A percentile compares a stretch with the other conserved stretches of the same genome.
Conservation (phyloP, 2,329 filamentous ascomycete species). For the Fonsecaea nubica region DNA sequence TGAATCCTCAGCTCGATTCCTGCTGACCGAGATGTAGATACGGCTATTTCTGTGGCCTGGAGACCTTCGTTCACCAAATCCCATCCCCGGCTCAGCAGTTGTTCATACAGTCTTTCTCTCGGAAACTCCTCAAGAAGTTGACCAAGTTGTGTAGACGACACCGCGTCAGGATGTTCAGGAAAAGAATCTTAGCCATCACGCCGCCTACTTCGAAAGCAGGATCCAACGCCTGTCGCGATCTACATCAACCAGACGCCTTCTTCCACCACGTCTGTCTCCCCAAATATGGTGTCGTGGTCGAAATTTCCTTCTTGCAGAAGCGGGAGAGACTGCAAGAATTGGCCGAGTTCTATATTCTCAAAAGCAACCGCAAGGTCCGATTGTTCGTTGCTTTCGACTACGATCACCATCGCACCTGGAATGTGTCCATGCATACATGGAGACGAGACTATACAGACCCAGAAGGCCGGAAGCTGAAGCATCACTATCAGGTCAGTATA, state of each 20-base stretch:
- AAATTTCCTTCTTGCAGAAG: background rate
- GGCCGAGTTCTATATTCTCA: background rate
- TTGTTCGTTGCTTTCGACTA: background rate
- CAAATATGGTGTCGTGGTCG: background rate
- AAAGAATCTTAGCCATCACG: background rate
- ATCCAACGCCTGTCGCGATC: background rate
- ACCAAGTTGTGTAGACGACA: background rate
- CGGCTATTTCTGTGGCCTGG: background rate
- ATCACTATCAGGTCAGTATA: background rate
- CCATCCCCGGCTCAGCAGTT: background rate
- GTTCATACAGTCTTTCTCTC: background rate
- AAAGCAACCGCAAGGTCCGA: background rate
- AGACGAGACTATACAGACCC: slow-evolving; percentile 5
- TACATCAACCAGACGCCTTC: background rate
- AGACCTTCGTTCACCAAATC: background rate
- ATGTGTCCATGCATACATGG: background rate
- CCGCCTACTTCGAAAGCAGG: background rate
- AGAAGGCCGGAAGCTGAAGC: background rate
- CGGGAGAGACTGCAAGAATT: background rate
- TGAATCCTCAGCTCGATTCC: background rate
- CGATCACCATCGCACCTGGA: background rate
- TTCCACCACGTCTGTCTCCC: background rate
- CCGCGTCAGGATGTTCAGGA: background rate
- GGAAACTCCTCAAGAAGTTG: background rate
- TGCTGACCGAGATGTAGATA: background rate